These are phyloP conservation scores for Cercophora scortea DNA, from an alignment of 495 filamentous ascomycete genomes.

Conservation along the genomic window DNA sequence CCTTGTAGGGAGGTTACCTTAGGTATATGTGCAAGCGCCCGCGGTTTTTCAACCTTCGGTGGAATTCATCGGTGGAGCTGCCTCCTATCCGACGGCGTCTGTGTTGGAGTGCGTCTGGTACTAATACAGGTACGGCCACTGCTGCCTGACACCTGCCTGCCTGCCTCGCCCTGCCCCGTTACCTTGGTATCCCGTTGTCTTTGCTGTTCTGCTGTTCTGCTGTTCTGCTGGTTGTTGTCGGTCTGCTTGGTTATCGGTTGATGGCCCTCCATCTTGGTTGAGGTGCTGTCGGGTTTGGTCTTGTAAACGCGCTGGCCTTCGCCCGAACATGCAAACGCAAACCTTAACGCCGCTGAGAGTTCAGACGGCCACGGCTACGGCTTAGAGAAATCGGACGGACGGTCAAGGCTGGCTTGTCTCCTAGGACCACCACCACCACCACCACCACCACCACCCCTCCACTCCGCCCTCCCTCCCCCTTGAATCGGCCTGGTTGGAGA, in stretches of 20 bases:
- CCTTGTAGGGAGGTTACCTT: background rate
- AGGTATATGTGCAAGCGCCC: background rate
- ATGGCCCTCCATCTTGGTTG: background rate
- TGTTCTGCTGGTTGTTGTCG: no score
- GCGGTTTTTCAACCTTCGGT: background rate
- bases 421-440: background rate
- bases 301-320: constrained; percentile 1
- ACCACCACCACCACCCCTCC: background rate
- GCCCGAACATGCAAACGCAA: background rate
- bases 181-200: no score
- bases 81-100: no score
- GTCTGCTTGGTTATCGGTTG: background rate
- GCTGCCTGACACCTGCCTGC: no score
- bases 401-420: background rate
- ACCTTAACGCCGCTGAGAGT: constrained; percentile 1
- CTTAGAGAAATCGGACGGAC: background rate
- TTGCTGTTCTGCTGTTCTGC: no score
- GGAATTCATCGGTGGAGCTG: background rate
- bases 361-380: background rate
- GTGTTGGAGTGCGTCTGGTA: background rate
- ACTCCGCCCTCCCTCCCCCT: background rate
- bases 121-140: background rate
- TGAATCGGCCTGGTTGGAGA: no score
- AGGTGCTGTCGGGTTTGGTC: constrained; percentile 1
- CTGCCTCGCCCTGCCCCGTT: no score